Percentiles rank a stretch among this genome's conserved stretches.
Conservation (phyloP, 257 asterid species). For the Nicotiana attenuata region DNA sequence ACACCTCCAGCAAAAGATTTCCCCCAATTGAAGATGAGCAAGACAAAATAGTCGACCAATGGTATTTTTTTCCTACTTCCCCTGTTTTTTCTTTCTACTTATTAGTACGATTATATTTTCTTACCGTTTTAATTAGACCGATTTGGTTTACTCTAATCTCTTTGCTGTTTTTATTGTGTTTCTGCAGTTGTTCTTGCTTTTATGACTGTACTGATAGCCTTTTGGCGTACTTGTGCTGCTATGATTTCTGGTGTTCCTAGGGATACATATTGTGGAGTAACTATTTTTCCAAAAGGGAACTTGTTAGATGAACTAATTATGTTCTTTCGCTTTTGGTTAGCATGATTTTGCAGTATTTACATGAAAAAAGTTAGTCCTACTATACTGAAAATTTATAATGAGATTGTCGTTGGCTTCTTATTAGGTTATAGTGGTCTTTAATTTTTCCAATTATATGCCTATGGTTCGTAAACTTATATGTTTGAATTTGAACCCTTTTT, state of each 20-base stretch:
- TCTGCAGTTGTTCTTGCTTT: conserved; percentile 62
- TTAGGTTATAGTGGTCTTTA: neutral
- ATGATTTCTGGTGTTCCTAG: conserved; percentile 31
- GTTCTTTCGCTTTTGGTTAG: neutral
- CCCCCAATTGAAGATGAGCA: conserved; percentile 50
- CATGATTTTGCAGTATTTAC: neutral
- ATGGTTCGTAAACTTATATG: neutral
- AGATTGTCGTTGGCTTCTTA: neutral
- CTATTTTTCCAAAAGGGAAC: neutral
- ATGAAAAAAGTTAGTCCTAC: neutral
- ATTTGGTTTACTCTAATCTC: neutral
- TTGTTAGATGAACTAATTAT: neutral
- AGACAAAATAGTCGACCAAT: conserved; percentile 42
- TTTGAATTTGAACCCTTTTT: neutral
- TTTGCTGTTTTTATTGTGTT: conserved; percentile 1
- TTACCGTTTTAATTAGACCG: neutral
- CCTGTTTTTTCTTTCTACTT: neutral
- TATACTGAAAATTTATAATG: neutral
- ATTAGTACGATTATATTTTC: neutral
- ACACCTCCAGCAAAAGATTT: neutral
- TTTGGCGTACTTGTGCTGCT: conserved; percentile 50
- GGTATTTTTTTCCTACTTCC: conserved; percentile 24
- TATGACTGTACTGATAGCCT: conserved; percentile 50
- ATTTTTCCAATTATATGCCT: neutral
- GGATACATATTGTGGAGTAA: neutral